Evolutionary conservation across 2,329 filamentous ascomycete species (phyloP), one percentile per base, ranked within the genome.

Genomic region (Endothia cerciana): DNA sequence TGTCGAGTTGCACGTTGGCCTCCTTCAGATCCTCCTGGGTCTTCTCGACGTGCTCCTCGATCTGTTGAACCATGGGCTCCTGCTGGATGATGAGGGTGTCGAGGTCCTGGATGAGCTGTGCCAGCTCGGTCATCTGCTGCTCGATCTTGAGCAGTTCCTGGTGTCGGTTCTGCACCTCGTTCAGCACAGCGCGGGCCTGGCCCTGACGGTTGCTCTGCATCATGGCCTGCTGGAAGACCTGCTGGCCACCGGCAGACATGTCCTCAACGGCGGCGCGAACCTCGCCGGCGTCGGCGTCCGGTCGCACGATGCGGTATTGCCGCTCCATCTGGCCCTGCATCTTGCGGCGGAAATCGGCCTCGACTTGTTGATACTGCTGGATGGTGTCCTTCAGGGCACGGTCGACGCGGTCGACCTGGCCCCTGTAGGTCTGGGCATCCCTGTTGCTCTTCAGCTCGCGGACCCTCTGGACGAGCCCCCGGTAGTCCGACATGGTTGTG

Each of bases 71-170:
- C 38, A 90, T 85, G 19, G 86, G 89, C 72, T 97, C 94, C 78
- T 98, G 94, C 81, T 97, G 89, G 43, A 93, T 85, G 68, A 98
- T 89, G 60, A 97, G 82, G 40, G 89, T 88, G 71, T 97, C 92
- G 80, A 98, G 90, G 71, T 97, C 91, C 75, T 93, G 87, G 87
- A 97, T 97, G 63, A 98, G 82, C 78, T 95, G 88, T 6, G 91
- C 88, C 65, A 99, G 83, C 78, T 97, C 91, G 13, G 92, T 88
- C 86, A 98, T 91, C 76, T 96, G 91, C 74, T 87, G 84, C 81
- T 97, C 93, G 74, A 98, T 97, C 84, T 96, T 94, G 79, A 93
- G 87, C 71, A 99, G 91, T 51, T 92, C 93, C 62, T 88, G 88
- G 77, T 97, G 93, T 71, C 95, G 91, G 74, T 91, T 88, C 77